Base-by-base conservation (phyloP, 768 basidiomycete species). In the Boletus fagicola region DNA sequence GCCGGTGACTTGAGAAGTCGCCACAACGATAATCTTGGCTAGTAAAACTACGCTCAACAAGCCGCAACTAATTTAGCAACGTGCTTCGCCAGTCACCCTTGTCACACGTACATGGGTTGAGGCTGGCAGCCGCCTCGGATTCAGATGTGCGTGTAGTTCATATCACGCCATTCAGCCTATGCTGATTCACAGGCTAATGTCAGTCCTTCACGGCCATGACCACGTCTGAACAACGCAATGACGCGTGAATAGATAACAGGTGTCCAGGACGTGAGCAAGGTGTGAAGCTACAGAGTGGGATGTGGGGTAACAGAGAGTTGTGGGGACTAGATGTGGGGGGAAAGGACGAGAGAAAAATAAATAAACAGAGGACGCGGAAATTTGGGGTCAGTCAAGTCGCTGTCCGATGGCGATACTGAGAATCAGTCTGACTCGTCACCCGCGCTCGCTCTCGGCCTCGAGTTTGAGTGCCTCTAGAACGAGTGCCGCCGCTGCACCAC, bases 401-500 rank as follows among this genome's bases (percentile, higher is more conserved):
- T 45, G 38, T 36, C 54, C 26, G 22, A 51, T n/a, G 42, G 20
- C 30, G 22, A 47, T 39, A 26, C 38, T 16, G 33, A 47, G 35
- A 48, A 39, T 56, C 38, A 54, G 44, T 51, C 44, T 33, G 28
- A 40, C 22, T 55, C 39, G 46, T 66, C 50, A 64, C 45, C 54
- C 54, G 44, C 57, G 56, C 46, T 62, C 63, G 46, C 26, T 50
- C 46, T 64, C 64, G 24, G 58, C 59, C 54, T 64, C 67, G 16
- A 44, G 31, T 52, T 54, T 73, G 59, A 84, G 70, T 49, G 61
- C 72, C 39, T 65, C 68, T 61, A 82, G 67, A 52, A 82, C 57
- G 10, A 56, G 36, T 10, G 16, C 33, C 4, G 71, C 72, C 15
- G 71, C 82, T 40, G 69, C 68, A 46, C 79, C 77, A 44, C 82